Evolutionary conservation across 1,139 yeast genomes (phyloP), one percentile per base, ranked within the genome.

Genomic region (Kodamaea arcana): DNA sequence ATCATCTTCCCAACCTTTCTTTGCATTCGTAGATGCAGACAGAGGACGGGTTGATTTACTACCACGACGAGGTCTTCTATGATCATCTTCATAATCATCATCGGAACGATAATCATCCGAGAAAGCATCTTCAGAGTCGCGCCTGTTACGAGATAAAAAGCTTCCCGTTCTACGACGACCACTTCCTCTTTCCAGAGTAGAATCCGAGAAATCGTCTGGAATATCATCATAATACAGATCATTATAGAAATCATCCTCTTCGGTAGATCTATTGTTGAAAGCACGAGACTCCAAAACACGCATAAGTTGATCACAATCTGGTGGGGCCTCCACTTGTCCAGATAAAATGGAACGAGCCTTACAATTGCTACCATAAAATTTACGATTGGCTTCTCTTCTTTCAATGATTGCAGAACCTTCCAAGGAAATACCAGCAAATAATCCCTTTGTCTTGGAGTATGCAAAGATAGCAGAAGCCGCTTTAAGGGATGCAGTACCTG

Each of bases 381-480:
- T 88, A 54, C 96, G 74, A 61, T 92, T 92, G 23, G 97, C 97
- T 50, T 92, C 98, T 62, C 97, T 77, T 65, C 98, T 83, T 63
- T 92, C 98, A 13, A 92, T 74, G 40, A 92, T 78, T 20, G 94
- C 95, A 3, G 97, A 87, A 32, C 98, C 98, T 64, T 92, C 98
- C 34, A 92, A 75, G 1, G 97, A 90, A 21, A 92, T 94, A 51
- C 98, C 98, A 1, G 98, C 98, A 65, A 87, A 92, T 36, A 92
- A 72, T 41, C 98, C 98, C 58, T 94, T 92, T 3, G 97, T 90
- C 61, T 92, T 92, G 12, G 97, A 87, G 61, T 92, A 92, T 2
- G 97, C 70, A 56, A 90, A 92, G 13, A 92, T 82, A 4, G 98
- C 95, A 3, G 97, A 85, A 5, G 90, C 94, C 40, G 83, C 73